Conservation (phyloP, 352 stramenopile species). For the Lagenidium giganteum region DNA sequence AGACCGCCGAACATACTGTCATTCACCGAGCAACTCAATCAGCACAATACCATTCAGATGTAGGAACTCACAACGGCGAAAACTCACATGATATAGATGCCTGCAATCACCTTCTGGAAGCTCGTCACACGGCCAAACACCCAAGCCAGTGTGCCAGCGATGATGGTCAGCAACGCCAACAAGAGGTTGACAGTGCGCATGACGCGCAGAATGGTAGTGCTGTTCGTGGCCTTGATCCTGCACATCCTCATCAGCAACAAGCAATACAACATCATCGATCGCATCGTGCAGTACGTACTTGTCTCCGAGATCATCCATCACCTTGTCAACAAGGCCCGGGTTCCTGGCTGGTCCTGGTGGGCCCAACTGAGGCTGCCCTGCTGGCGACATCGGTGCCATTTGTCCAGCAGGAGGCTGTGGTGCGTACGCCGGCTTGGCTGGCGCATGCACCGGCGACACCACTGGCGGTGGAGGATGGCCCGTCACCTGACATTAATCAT, state of each 20-base stretch:
- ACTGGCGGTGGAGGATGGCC: constrained; percentile 23
- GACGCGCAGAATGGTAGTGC: constrained; percentile 55
- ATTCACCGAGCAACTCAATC: too few relatives aligned
- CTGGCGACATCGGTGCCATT: constrained; percentile 5
- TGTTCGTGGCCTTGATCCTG: constrained; percentile 75
- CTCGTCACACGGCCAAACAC: constrained; percentile 53
- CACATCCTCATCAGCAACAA: too few relatives aligned
- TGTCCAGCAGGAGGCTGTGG: background rate
- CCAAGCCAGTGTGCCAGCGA: constrained; percentile 52
- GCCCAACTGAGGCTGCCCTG: background rate
- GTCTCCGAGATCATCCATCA: constrained; percentile 66
- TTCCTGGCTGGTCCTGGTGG: constrained; percentile 6
- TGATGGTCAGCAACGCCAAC: constrained; percentile 46
- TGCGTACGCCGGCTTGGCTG: too few relatives aligned
- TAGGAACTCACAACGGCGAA: background rate
- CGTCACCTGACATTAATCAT: too few relatives aligned
- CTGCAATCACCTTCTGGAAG: constrained; percentile 64
- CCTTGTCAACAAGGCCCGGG: constrained; percentile 33
- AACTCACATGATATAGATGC: constrained; percentile 80
- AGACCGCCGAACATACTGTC: constrained; percentile 55
- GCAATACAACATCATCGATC: too few relatives aligned
- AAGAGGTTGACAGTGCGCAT: constrained; percentile 63
- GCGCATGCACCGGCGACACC: constrained; percentile 23
- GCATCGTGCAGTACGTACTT: too few relatives aligned
- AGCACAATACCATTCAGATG: background rate